These are phyloP conservation scores for Carallia brachiata DNA, from an alignment of 345 rosid genomes.

Conservation along the genomic window DNA sequence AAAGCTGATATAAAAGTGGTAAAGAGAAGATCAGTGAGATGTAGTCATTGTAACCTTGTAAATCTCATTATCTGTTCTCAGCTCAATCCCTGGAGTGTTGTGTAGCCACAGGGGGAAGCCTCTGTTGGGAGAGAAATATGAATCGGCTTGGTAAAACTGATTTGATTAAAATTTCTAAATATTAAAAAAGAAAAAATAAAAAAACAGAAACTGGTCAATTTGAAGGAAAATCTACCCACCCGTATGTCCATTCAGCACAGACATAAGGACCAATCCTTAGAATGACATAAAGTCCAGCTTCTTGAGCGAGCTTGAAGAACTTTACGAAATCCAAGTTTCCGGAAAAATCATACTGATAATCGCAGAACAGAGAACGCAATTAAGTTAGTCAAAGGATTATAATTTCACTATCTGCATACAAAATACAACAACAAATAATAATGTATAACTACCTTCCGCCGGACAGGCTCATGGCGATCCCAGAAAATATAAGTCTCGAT, in stretches of 20 bases:
- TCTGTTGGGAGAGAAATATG: conserved; percentile 7
- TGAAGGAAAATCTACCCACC: conserved; percentile 27
- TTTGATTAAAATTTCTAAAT: too few species aligned
- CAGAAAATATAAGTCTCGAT: conserved; percentile 59
- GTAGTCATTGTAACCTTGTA: conserved; percentile 20
- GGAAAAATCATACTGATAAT: conserved; percentile 17
- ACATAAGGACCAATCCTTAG: conserved; percentile 43
- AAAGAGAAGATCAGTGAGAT: neutral
- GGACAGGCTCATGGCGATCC: conserved; percentile 51
- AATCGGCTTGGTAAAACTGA: too few species aligned
- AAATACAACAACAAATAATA: neutral
- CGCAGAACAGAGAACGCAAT: too few species aligned
- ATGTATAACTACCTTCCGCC: conserved; percentile 24
- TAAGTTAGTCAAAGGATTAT: too few species aligned
- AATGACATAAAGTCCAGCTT: conserved; percentile 40
- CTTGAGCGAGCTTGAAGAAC: conserved; percentile 41
- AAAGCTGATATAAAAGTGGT: neutral
- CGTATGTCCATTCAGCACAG: conserved; percentile 55
- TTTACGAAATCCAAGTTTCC: conserved; percentile 39
- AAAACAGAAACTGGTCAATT: neutral
- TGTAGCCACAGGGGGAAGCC: conserved; percentile 35
- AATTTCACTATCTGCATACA: neutral
- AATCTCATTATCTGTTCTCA: conserved; percentile 24
- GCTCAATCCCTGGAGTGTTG: conserved; percentile 21
- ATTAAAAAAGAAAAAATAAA: too few species aligned